A percentile compares a stretch with the other conserved stretches of the same genome.
Conservation (phyloP, 2,329 filamentous ascomycete genomes). For the Penicillium sp. region DNA sequence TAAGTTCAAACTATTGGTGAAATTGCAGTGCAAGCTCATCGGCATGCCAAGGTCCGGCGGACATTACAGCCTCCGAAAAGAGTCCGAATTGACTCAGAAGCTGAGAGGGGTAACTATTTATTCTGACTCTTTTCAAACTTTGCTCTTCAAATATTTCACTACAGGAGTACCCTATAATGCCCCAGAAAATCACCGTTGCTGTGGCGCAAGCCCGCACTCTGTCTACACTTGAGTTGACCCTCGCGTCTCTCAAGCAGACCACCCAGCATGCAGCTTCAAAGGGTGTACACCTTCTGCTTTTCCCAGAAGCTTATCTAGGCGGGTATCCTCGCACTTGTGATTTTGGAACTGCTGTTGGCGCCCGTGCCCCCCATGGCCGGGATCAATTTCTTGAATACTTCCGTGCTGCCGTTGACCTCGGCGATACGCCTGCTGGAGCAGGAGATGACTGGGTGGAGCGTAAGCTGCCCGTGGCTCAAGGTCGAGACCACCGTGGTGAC, state of each 20-base stretch:
- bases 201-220: conserved; percentile 48
- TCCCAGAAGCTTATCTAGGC: conserved; percentile 88
- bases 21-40: neutral
- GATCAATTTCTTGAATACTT: conserved; percentile 84
- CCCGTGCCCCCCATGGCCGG: conserved; percentile 64
- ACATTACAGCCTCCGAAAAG: neutral
- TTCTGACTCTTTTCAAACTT: neutral
- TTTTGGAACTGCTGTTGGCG: conserved; percentile 74
- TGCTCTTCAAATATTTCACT: neutral
- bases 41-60: conserved; percentile 1
- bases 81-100: neutral
- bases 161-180: conserved; percentile 1
- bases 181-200: conserved; percentile 38
- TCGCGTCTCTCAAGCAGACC: conserved; percentile 62
- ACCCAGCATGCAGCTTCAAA: conserved; percentile 61
- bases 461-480: conserved; percentile 53
- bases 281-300: conserved; percentile 69
- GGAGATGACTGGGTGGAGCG: conserved; percentile 69
- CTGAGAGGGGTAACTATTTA: neutral
- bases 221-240: conserved; percentile 52
- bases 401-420: conserved; percentile 73
- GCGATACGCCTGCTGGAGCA: conserved; percentile 69
- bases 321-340: conserved; percentile 80
- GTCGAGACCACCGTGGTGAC: conserved; percentile 59
- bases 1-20: neutral